Evolutionary conservation across 257 asterid species (phyloP).

Genomic region (Solanum corneliomulleri): DNA sequence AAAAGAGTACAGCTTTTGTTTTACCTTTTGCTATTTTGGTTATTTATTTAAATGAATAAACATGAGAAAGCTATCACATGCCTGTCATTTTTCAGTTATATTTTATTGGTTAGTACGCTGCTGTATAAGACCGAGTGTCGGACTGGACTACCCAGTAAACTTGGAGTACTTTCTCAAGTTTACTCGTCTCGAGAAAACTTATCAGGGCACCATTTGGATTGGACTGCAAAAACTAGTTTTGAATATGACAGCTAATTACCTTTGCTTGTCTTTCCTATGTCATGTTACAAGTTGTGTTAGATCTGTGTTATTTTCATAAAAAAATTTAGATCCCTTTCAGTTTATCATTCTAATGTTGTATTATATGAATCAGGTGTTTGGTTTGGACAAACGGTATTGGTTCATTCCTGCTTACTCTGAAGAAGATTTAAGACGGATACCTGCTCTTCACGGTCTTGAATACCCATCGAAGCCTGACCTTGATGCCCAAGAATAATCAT

Average conservation of each 20-base stretch:
- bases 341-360: not conserved
- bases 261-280: not conserved
- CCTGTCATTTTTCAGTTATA: not conserved
- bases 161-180: not conserved
- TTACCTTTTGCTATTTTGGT: not conserved
- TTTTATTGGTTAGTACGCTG: not conserved
- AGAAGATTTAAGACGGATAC: conserved; percentile 51
- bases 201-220: not conserved
- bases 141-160: not conserved
- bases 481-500: conserved; percentile 33
- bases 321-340: not conserved
- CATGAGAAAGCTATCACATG: not conserved
- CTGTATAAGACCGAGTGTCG: not conserved
- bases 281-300: not conserved
- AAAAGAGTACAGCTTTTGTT: not conserved
- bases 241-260: not conserved
- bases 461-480: conserved; percentile 54
- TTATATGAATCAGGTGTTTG: conserved; percentile 37
- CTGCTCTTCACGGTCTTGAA: conserved; percentile 61
- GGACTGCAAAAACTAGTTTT: not conserved
- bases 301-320: not conserved
- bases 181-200: not conserved
- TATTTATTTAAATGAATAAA: not conserved
- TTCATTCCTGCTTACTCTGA: conserved; percentile 48
- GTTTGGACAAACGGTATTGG: conserved; percentile 48